A percentile compares a stretch with the other conserved stretches of the same genome.
phyloP scores from a whole-genome alignment of 129 eudicot genomes.

The Glebionis coronaria region DNA sequence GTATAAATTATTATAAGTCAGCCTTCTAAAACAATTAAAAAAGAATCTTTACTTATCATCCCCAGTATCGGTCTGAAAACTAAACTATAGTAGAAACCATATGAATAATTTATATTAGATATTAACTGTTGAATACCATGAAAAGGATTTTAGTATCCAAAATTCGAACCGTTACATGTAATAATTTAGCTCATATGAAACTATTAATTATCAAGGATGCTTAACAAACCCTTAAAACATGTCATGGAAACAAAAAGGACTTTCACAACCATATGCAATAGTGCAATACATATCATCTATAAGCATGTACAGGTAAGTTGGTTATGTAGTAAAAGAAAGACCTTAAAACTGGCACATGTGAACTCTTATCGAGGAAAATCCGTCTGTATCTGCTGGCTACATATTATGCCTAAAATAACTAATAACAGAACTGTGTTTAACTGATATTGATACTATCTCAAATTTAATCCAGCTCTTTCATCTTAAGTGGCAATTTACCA shows the following conservation, averaged over 20 bases:
- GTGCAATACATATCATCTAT: too few relatives aligned
- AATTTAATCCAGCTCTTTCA: constrained; percentile 6
- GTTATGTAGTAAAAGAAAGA: too few relatives aligned
- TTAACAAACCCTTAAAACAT: not conserved
- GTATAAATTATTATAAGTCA: too few relatives aligned
- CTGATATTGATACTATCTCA: constrained; percentile 7
- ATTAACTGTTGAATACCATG: not conserved
- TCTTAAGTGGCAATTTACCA: not conserved
- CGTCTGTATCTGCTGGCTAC: constrained; percentile 2
- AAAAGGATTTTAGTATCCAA: not conserved
- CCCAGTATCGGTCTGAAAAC: not conserved
- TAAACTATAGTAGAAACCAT: too few relatives aligned
- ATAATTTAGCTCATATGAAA: not conserved
- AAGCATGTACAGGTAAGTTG: too few relatives aligned
- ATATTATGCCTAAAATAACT: constrained; percentile 18
- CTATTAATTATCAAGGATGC: not conserved
- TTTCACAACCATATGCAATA: not conserved
- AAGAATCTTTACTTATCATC: too few relatives aligned
- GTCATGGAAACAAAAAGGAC: not conserved
- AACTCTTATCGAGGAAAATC: not conserved
- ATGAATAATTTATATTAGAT: too few relatives aligned
- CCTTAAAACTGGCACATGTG: not conserved
- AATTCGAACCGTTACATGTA: not conserved
- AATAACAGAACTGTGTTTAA: not conserved
- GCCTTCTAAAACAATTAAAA: too few relatives aligned